Percentiles rank a stretch among this genome's conserved stretches.
phyloP scores from a whole-genome alignment of 1,284 basidiomycete genomes.

The Microbotryum scabiosae region DNA sequence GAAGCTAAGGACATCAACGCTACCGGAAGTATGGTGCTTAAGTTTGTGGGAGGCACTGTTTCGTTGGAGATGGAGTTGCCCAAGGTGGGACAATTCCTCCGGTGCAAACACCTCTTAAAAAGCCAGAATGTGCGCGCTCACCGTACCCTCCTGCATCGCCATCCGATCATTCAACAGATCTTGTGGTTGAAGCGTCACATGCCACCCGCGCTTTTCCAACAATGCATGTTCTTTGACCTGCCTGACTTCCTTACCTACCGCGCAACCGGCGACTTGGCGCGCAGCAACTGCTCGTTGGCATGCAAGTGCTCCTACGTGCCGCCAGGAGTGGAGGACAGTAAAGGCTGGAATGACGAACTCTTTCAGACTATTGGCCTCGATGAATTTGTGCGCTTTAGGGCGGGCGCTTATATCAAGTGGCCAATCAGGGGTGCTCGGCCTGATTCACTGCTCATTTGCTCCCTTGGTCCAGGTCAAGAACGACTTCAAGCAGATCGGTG shows the following conservation, averaged over 20 bases:
- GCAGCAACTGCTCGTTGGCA: constrained; percentile 86
- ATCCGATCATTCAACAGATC: constrained; percentile 60
- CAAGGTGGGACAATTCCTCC: constrained; percentile 15
- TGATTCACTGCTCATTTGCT: background rate
- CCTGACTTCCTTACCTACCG: constrained; percentile 94
- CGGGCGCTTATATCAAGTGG: background rate
- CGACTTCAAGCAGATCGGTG: constrained; percentile 71
- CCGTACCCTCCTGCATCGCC: background rate
- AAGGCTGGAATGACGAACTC: constrained; percentile 82
- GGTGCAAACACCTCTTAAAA: too few relatives aligned
- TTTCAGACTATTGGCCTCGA: constrained; percentile 71
- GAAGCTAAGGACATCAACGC: constrained; percentile 86
- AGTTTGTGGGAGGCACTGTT: constrained; percentile 95
- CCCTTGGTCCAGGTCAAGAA: constrained; percentile 42
- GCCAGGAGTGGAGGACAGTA: constrained; percentile 45
- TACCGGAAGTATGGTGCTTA: constrained; percentile 72
- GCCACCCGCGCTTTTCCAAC: constrained; percentile 61
- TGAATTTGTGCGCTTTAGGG: constrained; percentile 47
- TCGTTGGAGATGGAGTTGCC: constrained; percentile 84
- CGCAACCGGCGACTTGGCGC: constrained; percentile 67
- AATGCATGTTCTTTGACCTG: constrained; percentile 91
- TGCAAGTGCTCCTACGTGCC: constrained; percentile 97
- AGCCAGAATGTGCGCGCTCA: background rate
- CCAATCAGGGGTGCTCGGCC: background rate
- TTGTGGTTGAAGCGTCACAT: constrained; percentile 93